Evolutionary conservation across 1,284 basidiomycete species (phyloP).

Genomic region (Filobasidium uniguttulatum): DNA sequence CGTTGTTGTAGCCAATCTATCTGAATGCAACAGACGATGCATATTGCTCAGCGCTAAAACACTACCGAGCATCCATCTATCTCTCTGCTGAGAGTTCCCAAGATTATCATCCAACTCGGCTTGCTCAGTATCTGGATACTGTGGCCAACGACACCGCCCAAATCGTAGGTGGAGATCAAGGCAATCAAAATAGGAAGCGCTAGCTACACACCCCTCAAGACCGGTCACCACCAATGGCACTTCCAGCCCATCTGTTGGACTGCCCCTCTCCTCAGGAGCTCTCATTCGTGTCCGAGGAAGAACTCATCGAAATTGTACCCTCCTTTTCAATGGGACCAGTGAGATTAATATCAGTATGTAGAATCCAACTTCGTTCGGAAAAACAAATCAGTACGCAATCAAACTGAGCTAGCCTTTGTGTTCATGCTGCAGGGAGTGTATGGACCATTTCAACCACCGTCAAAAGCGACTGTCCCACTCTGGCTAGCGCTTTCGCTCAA

Average conservation of each 20-base stretch:
- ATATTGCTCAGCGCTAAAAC: no score
- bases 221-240: constrained; percentile 40
- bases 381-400: no score
- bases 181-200: no score
- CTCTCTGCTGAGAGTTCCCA: no score
- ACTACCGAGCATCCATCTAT: no score
- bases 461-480: constrained; percentile 65
- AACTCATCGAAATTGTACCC: constrained; percentile 67
- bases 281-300: constrained; percentile 69
- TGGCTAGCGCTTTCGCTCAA: constrained; percentile 94
- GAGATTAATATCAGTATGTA: constrained; percentile 64
- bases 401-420: neutral
- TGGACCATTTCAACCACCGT: constrained; percentile 80
- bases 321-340: constrained; percentile 75
- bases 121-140: no score
- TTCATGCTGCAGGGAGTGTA: constrained; percentile 55
- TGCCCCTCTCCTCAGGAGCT: constrained; percentile 50
- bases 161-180: no score
- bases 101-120: no score
- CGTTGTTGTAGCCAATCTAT: no score
- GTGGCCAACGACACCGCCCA: no score
- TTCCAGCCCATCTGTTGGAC: constrained; percentile 33
- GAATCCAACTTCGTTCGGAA: neutral
- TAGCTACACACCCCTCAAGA: no score
- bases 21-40: no score